phyloP scores from a whole-genome alignment of 1,139 yeast species.

The Cylindricascospora bacillispora region DNA sequence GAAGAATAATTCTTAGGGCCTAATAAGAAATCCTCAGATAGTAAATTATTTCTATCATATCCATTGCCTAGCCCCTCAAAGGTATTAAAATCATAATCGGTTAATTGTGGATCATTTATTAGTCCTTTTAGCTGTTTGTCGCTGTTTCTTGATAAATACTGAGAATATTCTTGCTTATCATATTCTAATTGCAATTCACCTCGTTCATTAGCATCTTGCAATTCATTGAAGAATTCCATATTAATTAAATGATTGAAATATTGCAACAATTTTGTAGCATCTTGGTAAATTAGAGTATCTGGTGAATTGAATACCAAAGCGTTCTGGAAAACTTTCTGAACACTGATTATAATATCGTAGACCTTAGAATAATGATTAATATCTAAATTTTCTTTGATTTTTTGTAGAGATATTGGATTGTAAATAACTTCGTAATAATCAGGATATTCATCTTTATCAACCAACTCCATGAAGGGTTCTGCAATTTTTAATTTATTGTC shows the following conservation, averaged over 20 bases:
- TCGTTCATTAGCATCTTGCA: slow-evolving; percentile 21
- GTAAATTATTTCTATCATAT: slow-evolving; percentile 16
- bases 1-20: slow-evolving; percentile 12
- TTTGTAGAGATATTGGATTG: slow-evolving; percentile 44
- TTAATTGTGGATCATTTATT: slow-evolving; percentile 8
- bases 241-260: slow-evolving; percentile 18
- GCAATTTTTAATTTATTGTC: slow-evolving; percentile 29
- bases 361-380: slow-evolving; percentile 35
- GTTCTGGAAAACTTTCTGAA: slow-evolving; percentile 40
- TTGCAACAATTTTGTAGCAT: slow-evolving; percentile 34
- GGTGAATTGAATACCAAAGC: slow-evolving; percentile 49
- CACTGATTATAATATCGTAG: slow-evolving; percentile 36
- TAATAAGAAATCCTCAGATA: slow-evolving; percentile 22
- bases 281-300: slow-evolving; percentile 42
- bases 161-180: slow-evolving; percentile 20
- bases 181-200: slow-evolving; percentile 23
- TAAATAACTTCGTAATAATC: slow-evolving; percentile 45
- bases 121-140: slow-evolving; percentile 7
- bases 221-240: slow-evolving; percentile 18
- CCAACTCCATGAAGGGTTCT: slow-evolving; percentile 46
- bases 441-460: slow-evolving; percentile 41
- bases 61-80: slow-evolving; percentile 26
- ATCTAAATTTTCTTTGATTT: slow-evolving; percentile 33
- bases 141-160: slow-evolving; percentile 7
- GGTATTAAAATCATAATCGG: slow-evolving; percentile 20